Evolutionary conservation across 305 asterid species (phyloP).

Genomic region (Fraxinus greggii): DNA sequence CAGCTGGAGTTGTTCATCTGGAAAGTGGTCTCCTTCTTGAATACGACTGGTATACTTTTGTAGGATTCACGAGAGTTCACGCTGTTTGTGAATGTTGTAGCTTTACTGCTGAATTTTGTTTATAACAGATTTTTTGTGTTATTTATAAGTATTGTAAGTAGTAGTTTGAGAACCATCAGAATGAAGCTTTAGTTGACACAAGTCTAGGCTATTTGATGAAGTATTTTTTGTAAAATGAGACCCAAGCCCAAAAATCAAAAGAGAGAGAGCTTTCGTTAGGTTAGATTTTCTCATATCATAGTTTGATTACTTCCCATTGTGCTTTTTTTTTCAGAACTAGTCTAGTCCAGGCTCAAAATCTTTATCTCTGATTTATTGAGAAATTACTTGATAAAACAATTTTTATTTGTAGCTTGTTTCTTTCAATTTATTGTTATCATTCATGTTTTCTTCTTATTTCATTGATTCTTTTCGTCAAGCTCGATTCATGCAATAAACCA

Average conservation of each 20-base stretch:
- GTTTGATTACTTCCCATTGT: background rate
- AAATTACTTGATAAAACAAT: background rate
- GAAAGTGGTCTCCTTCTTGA: constrained; percentile 80
- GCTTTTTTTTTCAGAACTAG: background rate
- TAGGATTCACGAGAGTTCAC: constrained; percentile 23
- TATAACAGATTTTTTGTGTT: constrained; percentile 14
- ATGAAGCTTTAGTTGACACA: background rate
- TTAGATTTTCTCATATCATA: background rate
- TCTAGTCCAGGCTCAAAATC: background rate
- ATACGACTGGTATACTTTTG: constrained; percentile 78
- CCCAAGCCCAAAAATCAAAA: background rate
- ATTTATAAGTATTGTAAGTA: background rate
- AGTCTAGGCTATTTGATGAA: background rate
- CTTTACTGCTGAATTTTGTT: constrained; percentile 12
- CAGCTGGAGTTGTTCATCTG: constrained; percentile 82
- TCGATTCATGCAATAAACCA: background rate
- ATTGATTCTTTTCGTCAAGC: background rate
- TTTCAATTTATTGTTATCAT: background rate
- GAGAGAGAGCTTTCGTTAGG: background rate
- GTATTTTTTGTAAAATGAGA: background rate
- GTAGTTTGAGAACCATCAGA: background rate
- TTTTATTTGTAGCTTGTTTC: background rate
- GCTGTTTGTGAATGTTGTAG: constrained; percentile 20
- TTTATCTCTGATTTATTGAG: background rate
- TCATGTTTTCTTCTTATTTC: background rate